Base-by-base conservation (phyloP, 1,139 yeast genomes). In the Kluyveromyces marxianus region DNA sequence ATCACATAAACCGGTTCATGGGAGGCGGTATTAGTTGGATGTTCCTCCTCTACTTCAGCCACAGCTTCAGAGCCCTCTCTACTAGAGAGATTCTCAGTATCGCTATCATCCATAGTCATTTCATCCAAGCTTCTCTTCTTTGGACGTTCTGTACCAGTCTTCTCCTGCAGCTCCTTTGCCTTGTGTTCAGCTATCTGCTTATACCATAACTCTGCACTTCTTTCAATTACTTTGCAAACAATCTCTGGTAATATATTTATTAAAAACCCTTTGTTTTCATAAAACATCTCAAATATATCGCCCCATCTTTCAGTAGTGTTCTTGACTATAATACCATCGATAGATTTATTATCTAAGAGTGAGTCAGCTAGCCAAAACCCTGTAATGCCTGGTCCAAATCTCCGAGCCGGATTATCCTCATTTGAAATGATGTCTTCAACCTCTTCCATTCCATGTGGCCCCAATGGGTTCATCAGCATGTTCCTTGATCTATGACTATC, bases 251-350 rank as follows among this genome's bases (percentile, higher is more conserved):
- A 58, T n/a, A 78, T 66, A 46, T 79, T 67, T 46, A 68, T 55
- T 6, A 74, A 65, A 28, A 71, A 72, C 37, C 66, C 66, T 14
- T 66, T 66, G 33, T 69, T 69, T 14, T 71, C 73, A 53, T 72
- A 74, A 52, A 77, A 76, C 65, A 77, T 67, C 35, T 71, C 68
- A 44, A 75, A 67, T 7, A 77, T 70, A 42, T 84, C 88, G 37
- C 66, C 67, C 95, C 95, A 88, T 54, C 96, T 72, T 47, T 83
- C 83, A 8, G 67, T 57, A 0, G 90, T 80, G 0, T 87, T 75
- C 51, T 76, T 76, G 39, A 84, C 68, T 8, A 61, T 50, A n/a
- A 61, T 57, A 3, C 66, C 65, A 41, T 58, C 62, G 10, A 60
- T 45, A 4, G 62, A 49, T 29, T 59, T 52, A 24, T 62, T 65